Conservation (phyloP, 2,329 filamentous ascomycete species). For the Thelonectria blattea region DNA sequence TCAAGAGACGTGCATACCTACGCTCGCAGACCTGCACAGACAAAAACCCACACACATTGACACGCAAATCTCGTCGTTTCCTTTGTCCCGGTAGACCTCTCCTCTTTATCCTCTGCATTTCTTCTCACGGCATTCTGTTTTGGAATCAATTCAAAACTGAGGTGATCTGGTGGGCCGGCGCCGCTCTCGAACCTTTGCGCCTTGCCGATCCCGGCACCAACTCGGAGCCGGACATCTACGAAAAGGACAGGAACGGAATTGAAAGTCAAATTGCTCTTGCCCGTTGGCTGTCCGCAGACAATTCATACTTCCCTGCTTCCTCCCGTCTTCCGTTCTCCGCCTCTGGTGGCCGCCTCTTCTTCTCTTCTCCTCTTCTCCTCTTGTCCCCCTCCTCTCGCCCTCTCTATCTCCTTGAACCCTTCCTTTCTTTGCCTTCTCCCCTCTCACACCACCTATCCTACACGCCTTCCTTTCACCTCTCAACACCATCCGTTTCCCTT, state of each 20-base stretch:
- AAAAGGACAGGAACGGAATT: slow-evolving; percentile 2
- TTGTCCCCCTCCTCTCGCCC: not conserved
- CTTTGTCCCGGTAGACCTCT: too few species aligned
- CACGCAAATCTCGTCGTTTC: not conserved
- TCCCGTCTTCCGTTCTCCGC: not conserved
- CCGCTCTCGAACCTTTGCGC: not conserved
- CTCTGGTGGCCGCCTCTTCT: not conserved
- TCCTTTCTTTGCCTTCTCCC: too few species aligned
- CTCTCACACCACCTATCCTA: not conserved
- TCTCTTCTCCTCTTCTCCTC: not conserved
- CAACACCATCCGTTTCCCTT: not conserved
- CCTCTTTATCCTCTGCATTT: not conserved
- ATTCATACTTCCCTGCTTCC: not conserved
- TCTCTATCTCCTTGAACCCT: too few species aligned
- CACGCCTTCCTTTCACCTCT: not conserved
- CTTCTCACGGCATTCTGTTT: not conserved
- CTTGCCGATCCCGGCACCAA: not conserved
- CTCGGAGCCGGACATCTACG: not conserved
- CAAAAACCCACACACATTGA: not conserved
- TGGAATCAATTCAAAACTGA: not conserved
- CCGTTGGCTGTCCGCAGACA: not conserved
- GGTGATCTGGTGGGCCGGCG: not conserved
- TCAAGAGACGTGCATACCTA: not conserved
- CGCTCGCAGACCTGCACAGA: not conserved
- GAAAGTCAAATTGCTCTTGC: slow-evolving; percentile 4